Evolutionary conservation across 2,329 filamentous ascomycete genomes (phyloP).

Genomic region (Colletotrichum sp.): DNA sequence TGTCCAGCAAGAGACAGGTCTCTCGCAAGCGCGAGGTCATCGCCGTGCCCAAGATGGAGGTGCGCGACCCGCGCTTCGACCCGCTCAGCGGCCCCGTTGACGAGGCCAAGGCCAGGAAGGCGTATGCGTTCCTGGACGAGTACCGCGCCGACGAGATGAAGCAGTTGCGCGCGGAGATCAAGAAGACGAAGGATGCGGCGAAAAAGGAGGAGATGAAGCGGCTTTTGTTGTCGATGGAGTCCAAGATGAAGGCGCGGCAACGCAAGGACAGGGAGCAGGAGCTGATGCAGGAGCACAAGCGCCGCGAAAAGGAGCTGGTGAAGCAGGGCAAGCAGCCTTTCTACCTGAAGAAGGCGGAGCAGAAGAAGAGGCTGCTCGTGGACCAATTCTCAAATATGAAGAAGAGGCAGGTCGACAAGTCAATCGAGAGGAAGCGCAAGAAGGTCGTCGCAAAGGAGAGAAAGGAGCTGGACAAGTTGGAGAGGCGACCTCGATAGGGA

Average conservation of each 20-base stretch:
- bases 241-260: slow-evolving; percentile 72
- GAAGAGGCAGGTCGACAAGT: slow-evolving; percentile 81
- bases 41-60: slow-evolving; percentile 58
- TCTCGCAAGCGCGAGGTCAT: slow-evolving; percentile 80
- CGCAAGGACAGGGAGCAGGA: slow-evolving; percentile 72
- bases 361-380: slow-evolving; percentile 84
- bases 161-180: slow-evolving; percentile 71
- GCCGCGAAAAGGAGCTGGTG: slow-evolving; percentile 83
- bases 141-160: slow-evolving; percentile 87
- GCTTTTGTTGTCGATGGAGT: slow-evolving; percentile 79
- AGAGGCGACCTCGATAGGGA: slow-evolving; percentile 27
- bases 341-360: slow-evolving; percentile 89
- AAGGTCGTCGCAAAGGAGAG: slow-evolving; percentile 87
- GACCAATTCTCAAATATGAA: slow-evolving; percentile 85
- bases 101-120: slow-evolving; percentile 65
- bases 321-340: slow-evolving; percentile 91
- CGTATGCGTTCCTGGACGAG: slow-evolving; percentile 87
- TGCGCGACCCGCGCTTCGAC: slow-evolving; percentile 90
- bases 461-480: slow-evolving; percentile 64
- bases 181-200: slow-evolving; percentile 65
- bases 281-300: slow-evolving; percentile 76
- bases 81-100: slow-evolving; percentile 58
- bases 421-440: slow-evolving; percentile 87
- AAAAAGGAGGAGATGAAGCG: slow-evolving; percentile 75
- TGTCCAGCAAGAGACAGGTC: slow-evolving; percentile 84